Evolutionary conservation across 805 yeast species (phyloP).

Genomic region (Suhomyces tanzawaensis): DNA sequence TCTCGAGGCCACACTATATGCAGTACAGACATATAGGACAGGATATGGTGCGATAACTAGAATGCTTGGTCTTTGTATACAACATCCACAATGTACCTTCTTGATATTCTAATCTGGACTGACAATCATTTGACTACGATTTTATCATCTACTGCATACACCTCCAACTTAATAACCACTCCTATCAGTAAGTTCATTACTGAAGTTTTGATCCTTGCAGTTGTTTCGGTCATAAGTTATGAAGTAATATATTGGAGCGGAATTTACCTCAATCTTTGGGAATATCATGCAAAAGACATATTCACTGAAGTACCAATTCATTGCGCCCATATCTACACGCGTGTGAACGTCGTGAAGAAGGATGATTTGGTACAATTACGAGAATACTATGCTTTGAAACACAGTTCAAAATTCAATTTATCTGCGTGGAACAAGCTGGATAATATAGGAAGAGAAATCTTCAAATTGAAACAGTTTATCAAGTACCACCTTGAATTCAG

Average conservation of each 20-base stretch:
- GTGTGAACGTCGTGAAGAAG: slow-evolving; percentile 40
- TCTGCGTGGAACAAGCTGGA: slow-evolving; percentile 21
- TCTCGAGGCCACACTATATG: no score
- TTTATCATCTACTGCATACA: slow-evolving; percentile 16
- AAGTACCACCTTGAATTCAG: slow-evolving; percentile 73
- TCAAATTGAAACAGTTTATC: slow-evolving; percentile 27
- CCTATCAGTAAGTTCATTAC: slow-evolving; percentile 28
- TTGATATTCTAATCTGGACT: neutral
- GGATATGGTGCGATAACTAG: no score
- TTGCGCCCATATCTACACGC: slow-evolving; percentile 69
- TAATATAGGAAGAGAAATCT: slow-evolving; percentile 15
- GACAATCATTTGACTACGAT: slow-evolving; percentile 5
- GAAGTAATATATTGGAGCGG: slow-evolving; percentile 45
- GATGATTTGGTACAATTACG: slow-evolving; percentile 17
- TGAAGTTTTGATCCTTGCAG: slow-evolving; percentile 22
- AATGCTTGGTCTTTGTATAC: neutral
- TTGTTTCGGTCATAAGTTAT: slow-evolving; percentile 28
- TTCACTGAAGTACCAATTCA: slow-evolving; percentile 74
- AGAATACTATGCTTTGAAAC: slow-evolving; percentile 28
- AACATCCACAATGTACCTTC: neutral
- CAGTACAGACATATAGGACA: no score
- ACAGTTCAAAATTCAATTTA: slow-evolving; percentile 24
- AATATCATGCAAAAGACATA: slow-evolving; percentile 54
- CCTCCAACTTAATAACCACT: slow-evolving; percentile 24
- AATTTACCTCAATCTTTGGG: slow-evolving; percentile 43